These are phyloP conservation scores for Zymoseptoria ardabiliae DNA, from an alignment of 2,329 filamentous ascomycete species.

Conservation along the genomic window DNA sequence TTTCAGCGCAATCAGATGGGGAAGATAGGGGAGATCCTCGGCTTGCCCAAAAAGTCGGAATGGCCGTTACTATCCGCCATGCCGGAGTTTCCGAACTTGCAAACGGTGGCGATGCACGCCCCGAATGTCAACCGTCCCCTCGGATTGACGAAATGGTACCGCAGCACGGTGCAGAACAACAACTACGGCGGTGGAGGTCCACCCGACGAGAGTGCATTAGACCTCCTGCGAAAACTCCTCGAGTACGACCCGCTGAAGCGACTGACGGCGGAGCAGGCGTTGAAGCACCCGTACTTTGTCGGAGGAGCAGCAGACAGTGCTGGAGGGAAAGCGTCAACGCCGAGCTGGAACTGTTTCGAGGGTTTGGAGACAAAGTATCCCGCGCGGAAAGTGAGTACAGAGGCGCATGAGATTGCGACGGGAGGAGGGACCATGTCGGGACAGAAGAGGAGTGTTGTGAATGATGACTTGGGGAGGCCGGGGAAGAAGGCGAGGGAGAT, in stretches of 20 bases:
- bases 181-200: conserved; percentile 37
- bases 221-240: conserved; percentile 71
- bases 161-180: conserved; percentile 41
- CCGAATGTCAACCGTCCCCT: conserved; percentile 46
- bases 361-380: conserved; percentile 85
- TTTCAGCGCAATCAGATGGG: conserved; percentile 99
- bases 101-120: conserved; percentile 36
- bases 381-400: conserved; percentile 79
- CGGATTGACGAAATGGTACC: conserved; percentile 62
- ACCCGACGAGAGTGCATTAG: conserved; percentile 60
- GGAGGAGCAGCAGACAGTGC: conserved; percentile 21
- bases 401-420: conserved; percentile 93
- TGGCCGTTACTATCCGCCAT: conserved; percentile 82
- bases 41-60: conserved; percentile 75
- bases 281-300: conserved; percentile 85
- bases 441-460: conserved; percentile 79
- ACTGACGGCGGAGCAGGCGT: conserved; percentile 75
- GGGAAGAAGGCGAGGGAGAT: conserved; percentile 47
- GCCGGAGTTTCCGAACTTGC: conserved; percentile 62
- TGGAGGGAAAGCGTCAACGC: conserved; percentile 21
- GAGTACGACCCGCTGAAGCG: conserved; percentile 90
- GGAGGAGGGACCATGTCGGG: conserved; percentile 81
- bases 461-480: conserved; percentile 59
- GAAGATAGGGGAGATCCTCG: conserved; percentile 95
- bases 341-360: conserved; percentile 82